Evolutionary conservation across 78 protist genomes (phyloP).

Genomic region (Dictyostelium brefeldianum): DNA sequence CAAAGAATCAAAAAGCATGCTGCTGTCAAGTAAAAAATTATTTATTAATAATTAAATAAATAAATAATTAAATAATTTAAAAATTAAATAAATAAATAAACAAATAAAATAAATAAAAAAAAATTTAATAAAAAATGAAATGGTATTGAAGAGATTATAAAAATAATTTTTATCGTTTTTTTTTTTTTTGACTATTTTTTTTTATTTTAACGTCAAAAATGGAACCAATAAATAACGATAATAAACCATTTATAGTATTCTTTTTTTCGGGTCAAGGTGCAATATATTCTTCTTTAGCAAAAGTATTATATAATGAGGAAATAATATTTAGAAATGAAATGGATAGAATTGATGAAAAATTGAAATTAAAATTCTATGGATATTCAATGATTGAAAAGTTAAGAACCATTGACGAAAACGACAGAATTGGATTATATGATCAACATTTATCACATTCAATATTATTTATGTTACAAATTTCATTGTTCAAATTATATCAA

Average conservation of each 20-base stretch:
- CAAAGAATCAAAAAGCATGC: too few species aligned
- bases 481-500: constrained; percentile 30
- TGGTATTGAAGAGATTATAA: too few species aligned
- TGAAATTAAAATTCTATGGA: background rate
- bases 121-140: too few species aligned
- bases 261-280: constrained; percentile 9
- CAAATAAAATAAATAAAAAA: too few species aligned
- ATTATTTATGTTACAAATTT: constrained; percentile 41
- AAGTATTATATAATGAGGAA: background rate
- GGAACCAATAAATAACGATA: background rate
- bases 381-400: background rate
- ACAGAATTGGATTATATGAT: background rate
- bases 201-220: too few species aligned
- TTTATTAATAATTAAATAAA: too few species aligned
- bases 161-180: too few species aligned
- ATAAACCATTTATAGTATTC: background rate
- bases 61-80: too few species aligned
- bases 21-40: too few species aligned
- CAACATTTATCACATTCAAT: constrained; percentile 30
- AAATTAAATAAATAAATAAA: too few species aligned
- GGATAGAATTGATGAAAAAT: background rate
- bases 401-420: background rate
- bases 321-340: background rate
- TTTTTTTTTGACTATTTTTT: too few species aligned
- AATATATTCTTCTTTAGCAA: background rate